Base-by-base conservation (phyloP, 495 filamentous ascomycete genomes). In the Penicillium daleae region DNA sequence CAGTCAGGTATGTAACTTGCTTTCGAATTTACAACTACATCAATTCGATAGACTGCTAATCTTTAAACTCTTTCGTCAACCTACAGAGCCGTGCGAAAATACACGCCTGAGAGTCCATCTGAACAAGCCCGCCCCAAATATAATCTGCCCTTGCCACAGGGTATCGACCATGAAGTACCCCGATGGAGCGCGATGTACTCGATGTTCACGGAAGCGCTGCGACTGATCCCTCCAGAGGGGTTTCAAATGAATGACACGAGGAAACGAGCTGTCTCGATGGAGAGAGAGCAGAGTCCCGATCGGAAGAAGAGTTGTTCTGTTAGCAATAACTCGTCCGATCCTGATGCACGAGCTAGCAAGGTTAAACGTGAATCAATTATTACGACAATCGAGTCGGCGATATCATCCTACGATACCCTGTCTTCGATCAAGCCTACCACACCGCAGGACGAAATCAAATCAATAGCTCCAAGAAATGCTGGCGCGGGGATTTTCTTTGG, bases 131-230 rank as follows among this genome's bases (percentile, higher is more conserved):
- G 46, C 46, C 46, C 46, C 12, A 50, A 50, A 29, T 50, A 29
- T 50, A 46, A 57, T 49, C 29, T 63, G 0, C 61, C 37, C 0
- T 29, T 59, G 6, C 61, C 61, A 2, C 56, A 52, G 7, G 61
- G 61, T 8, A 63, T 63, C 37, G 61, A 63, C 22, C 61, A 63
- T 22, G 62, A 64, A 29, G 44, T 64, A 21, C 62, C 62, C 7
- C 57, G 57, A 1, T 64, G 62, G 62, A 56, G 50, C 29, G 62
- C 62, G 0, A 42, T 56, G 4, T 64, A 60, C 26, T 64, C 62
- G 4, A 59, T 59, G 56, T 60, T 64, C 50, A 49, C 62, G 3
- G 62, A 64, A 50, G 35, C 64, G 6, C 6, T 61, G 24, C 39
- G 63, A 22, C 42, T 68, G 15, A 50, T 68, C 24, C 63, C 62